phyloP scores from a whole-genome alignment of 768 basidiomycete species.

The Termitomyces eurrhizus region DNA sequence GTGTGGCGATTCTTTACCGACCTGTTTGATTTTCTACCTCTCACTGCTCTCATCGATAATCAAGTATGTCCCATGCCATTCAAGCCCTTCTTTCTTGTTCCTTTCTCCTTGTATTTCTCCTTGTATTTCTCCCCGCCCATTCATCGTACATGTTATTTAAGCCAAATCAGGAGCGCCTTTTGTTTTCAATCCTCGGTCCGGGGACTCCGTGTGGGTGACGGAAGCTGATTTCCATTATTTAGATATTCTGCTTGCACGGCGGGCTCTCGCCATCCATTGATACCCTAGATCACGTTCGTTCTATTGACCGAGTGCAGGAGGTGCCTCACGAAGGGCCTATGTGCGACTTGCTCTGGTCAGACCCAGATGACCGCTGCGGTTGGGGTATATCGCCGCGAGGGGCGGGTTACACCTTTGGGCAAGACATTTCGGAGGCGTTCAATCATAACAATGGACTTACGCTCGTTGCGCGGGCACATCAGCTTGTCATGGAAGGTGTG shows the following conservation, averaged over 20 bases:
- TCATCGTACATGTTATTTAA: slow-evolving; percentile 5
- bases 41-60: slow-evolving; percentile 97
- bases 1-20: slow-evolving; percentile 99
- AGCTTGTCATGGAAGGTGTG: slow-evolving; percentile 95
- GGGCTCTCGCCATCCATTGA: slow-evolving; percentile 98
- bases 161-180: slow-evolving; percentile 10
- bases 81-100: background rate
- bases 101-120: too few species aligned
- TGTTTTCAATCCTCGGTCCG: slow-evolving; percentile 6
- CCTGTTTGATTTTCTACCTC: slow-evolving; percentile 94
- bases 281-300: slow-evolving; percentile 98
- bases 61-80: slow-evolving; percentile 65
- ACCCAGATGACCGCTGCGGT: slow-evolving; percentile 98
- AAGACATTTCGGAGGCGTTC: slow-evolving; percentile 98
- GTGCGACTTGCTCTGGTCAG: slow-evolving; percentile 99
- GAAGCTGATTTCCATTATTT: slow-evolving; percentile 16
- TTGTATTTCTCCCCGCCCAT: slow-evolving; percentile 7
- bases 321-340: slow-evolving; percentile 99
- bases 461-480: slow-evolving; percentile 90
- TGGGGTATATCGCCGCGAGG: slow-evolving; percentile 99
- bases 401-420: slow-evolving; percentile 98
- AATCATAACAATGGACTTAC: slow-evolving; percentile 99
- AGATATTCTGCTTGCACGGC: slow-evolving; percentile 99
- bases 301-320: slow-evolving; percentile 98
- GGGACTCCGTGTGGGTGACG: slow-evolving; percentile 17